Percentiles rank a stretch among this genome's conserved stretches.
These are phyloP conservation scores for Phytopythium kandeliae DNA, from an alignment of 352 stramenopile genomes.

Conservation along the genomic window DNA sequence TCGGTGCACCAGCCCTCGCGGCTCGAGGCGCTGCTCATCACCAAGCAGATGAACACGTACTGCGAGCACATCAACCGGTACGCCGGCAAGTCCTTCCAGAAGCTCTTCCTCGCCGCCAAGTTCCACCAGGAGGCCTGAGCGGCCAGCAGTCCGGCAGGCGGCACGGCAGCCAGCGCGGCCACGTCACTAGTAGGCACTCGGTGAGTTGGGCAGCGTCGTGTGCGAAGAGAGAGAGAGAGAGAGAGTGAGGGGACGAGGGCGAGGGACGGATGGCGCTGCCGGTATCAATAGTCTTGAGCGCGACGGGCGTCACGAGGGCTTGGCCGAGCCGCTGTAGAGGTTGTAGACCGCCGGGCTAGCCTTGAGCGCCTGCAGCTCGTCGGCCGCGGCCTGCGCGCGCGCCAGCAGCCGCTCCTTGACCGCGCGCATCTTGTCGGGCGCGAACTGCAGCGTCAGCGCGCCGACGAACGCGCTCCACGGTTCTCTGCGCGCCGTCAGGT, in stretches of 20 bases:
- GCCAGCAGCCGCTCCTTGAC: slow-evolving; percentile 61
- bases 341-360: slow-evolving; percentile 58
- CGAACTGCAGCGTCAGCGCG: slow-evolving; percentile 61
- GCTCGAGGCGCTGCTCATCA: slow-evolving; percentile 86
- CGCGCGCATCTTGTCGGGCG: slow-evolving; percentile 49
- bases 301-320: neutral
- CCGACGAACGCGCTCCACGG: slow-evolving; percentile 61
- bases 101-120: slow-evolving; percentile 87
- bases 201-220: too few relatives aligned
- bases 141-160: too few relatives aligned
- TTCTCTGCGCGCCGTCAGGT: slow-evolving; percentile 31
- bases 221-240: too few relatives aligned
- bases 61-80: slow-evolving; percentile 91
- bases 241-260: too few relatives aligned
- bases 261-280: too few relatives aligned
- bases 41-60: slow-evolving; percentile 92
- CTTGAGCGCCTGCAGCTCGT: slow-evolving; percentile 49
- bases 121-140: slow-evolving; percentile 80
- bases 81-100: slow-evolving; percentile 87
- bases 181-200: too few relatives aligned
- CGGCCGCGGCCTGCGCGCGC: slow-evolving; percentile 36
- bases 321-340: slow-evolving; percentile 39
- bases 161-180: too few relatives aligned
- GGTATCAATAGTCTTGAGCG: too few relatives aligned
- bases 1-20: slow-evolving; percentile 82